phyloP scores from a whole-genome alignment of 2,329 filamentous ascomycete genomes.

The Geoglossum cookeanum region DNA sequence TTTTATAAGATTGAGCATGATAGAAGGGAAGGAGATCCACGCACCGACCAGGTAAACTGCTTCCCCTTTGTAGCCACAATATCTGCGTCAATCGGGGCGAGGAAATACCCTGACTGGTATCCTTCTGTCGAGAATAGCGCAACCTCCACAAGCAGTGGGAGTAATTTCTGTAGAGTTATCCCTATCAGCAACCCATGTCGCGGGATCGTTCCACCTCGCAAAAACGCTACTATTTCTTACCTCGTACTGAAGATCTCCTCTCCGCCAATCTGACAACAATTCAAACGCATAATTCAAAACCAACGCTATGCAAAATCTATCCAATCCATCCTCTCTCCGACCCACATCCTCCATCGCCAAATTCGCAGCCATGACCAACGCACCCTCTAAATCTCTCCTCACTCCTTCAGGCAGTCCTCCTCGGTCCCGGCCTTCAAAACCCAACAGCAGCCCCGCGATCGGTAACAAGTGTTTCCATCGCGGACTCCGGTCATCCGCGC shows the following conservation, averaged over 20 bases:
- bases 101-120: slow-evolving; percentile 56
- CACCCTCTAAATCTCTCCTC: slow-evolving; percentile 48
- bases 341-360: slow-evolving; percentile 46
- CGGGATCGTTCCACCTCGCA: slow-evolving; percentile 9
- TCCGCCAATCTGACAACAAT: slow-evolving; percentile 6
- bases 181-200: not conserved
- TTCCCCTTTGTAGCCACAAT: slow-evolving; percentile 32
- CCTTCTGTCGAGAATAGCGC: slow-evolving; percentile 53
- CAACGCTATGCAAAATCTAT: slow-evolving; percentile 16
- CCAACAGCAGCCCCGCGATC: slow-evolving; percentile 59
- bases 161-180: slow-evolving; percentile 21
- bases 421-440: slow-evolving; percentile 46
- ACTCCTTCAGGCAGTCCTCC: slow-evolving; percentile 44
- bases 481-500: slow-evolving; percentile 40
- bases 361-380: slow-evolving; percentile 56
- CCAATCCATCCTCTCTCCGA: slow-evolving; percentile 29
- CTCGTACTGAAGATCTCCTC: slow-evolving; percentile 11
- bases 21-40: not conserved
- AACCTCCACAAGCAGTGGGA: slow-evolving; percentile 49
- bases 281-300: slow-evolving; percentile 1
- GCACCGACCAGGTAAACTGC: slow-evolving; percentile 43
- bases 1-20: no score
- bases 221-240: slow-evolving; percentile 3
- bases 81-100: slow-evolving; percentile 50
- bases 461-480: slow-evolving; percentile 75